These are phyloP conservation scores for Starmera stellimalicola DNA, from an alignment of 1,139 yeast genomes.

Conservation along the genomic window DNA sequence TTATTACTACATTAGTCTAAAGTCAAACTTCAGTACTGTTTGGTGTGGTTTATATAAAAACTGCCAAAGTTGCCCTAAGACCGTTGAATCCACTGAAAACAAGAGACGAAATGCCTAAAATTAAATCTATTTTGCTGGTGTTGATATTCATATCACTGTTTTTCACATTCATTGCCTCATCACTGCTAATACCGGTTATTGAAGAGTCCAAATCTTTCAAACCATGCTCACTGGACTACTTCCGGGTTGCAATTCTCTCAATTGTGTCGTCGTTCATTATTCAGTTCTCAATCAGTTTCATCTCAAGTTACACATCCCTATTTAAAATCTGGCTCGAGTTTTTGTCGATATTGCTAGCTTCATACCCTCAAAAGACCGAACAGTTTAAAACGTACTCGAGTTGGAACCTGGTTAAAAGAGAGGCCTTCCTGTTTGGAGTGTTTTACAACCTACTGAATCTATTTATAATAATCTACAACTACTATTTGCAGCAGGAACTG, in stretches of 20 bases:
- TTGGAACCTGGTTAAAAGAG: conserved; percentile 16
- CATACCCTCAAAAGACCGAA: conserved; percentile 17
- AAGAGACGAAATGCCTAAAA: neutral
- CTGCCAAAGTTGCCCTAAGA: too few species aligned
- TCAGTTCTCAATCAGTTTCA: conserved; percentile 8
- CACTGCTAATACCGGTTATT: conserved; percentile 8
- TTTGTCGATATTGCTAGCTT: conserved; percentile 10
- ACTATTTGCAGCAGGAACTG: neutral
- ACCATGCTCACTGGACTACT: conserved; percentile 13
- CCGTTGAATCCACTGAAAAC: too few species aligned
- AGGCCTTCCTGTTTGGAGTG: conserved; percentile 15
- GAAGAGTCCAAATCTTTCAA: conserved; percentile 9
- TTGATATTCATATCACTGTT: conserved; percentile 1
- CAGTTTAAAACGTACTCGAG: conserved; percentile 6
- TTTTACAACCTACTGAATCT: conserved; percentile 4
- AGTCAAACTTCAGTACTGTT: too few species aligned
- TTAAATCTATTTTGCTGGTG: neutral
- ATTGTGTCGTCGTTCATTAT: conserved; percentile 9
- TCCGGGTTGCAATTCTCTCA: conserved; percentile 12
- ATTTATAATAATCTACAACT: neutral
- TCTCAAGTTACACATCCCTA: conserved; percentile 6
- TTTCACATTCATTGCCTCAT: neutral
- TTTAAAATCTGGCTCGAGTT: conserved; percentile 14
- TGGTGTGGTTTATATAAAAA: too few species aligned
- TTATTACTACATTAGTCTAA: too few species aligned